These are phyloP conservation scores for Neonectria coccinea DNA, from an alignment of 2,329 filamentous ascomycete genomes.

Conservation along the genomic window DNA sequence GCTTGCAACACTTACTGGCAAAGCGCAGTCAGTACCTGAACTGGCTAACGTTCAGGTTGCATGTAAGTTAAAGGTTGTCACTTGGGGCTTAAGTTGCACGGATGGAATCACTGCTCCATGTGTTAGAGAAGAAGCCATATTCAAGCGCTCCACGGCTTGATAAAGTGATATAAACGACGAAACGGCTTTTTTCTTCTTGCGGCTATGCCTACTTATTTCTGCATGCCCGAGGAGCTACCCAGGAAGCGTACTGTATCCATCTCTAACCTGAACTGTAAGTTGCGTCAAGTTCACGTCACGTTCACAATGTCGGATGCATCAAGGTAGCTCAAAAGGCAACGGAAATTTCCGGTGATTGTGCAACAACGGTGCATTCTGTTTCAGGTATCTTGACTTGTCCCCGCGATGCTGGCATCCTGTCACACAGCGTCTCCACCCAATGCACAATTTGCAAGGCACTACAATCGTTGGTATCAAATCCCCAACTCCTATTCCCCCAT, in stretches of 20 bases:
- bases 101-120: no score
- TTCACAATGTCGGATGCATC: not conserved
- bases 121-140: not conserved
- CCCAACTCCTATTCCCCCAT: conserved; percentile 32
- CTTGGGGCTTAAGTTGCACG: no score
- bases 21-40: no score
- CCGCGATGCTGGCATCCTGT: conserved; percentile 32
- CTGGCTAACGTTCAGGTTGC: no score
- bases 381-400: not conserved
- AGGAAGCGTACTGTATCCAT: not conserved
- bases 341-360: no score
- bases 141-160: no score
- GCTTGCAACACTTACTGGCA: no score
- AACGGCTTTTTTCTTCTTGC: not conserved
- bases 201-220: not conserved
- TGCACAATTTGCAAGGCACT: conserved; percentile 22
- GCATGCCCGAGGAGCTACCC: no score
- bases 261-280: not conserved
- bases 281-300: not conserved
- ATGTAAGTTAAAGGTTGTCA: no score
- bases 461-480: conserved; percentile 28
- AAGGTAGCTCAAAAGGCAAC: no score
- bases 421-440: conserved; percentile 12
- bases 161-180: not conserved
- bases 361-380: not conserved